These are phyloP conservation scores for Astrephomene gubernaculifera DNA, from an alignment of 139 green algal species.

Conservation along the genomic window DNA sequence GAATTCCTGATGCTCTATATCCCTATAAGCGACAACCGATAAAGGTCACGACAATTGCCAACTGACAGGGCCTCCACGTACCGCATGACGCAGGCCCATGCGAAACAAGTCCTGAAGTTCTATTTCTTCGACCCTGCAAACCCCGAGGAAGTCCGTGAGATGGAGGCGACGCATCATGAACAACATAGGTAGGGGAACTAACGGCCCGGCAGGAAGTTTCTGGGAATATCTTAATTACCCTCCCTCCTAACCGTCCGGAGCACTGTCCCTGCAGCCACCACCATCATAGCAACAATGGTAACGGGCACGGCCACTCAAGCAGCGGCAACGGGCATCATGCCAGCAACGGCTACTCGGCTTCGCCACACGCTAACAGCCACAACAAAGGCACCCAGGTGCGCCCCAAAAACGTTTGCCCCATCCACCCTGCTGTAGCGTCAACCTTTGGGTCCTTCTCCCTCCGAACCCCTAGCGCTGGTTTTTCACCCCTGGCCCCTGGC, in stretches of 20 bases:
- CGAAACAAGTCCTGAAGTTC: slow-evolving; percentile 31
- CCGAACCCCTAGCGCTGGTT: too few relatives aligned
- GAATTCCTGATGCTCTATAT: too few relatives aligned
- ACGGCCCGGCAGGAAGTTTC: not conserved
- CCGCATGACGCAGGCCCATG: not conserved
- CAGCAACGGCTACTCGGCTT: not conserved
- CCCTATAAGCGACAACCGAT: too few relatives aligned
- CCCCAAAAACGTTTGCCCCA: too few relatives aligned
- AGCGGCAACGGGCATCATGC: not conserved
- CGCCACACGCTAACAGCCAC: too few relatives aligned
- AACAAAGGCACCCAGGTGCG: too few relatives aligned
- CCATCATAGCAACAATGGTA: not conserved
- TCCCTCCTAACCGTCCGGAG: not conserved
- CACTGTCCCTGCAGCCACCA: not conserved
- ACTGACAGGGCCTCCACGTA: too few relatives aligned
- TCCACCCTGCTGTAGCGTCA: too few relatives aligned
- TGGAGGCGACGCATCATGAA: slow-evolving; percentile 5
- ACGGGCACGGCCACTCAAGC: not conserved
- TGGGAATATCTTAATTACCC: not conserved
- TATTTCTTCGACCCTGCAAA: slow-evolving; percentile 37
- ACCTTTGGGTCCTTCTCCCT: too few relatives aligned
- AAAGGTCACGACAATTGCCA: too few relatives aligned
- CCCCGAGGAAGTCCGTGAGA: slow-evolving; percentile 31
- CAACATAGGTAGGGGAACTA: not conserved
- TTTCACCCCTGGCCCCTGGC: too few relatives aligned